Conservation (phyloP, 805 yeast genomes). For the Diddensiella santjacobensis region DNA sequence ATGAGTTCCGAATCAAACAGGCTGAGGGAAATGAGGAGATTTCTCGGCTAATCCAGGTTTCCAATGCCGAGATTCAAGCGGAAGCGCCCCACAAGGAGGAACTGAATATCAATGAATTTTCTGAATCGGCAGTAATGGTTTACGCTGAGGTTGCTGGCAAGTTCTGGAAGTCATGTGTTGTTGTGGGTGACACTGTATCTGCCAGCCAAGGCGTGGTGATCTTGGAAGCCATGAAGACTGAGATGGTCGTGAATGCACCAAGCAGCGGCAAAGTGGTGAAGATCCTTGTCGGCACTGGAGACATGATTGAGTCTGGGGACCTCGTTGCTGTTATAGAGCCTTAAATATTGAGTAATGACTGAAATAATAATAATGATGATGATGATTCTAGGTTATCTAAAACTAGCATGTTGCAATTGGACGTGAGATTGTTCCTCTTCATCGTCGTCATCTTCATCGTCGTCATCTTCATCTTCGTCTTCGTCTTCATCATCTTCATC, state of each 20-base stretch:
- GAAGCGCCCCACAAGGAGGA: conserved; percentile 41
- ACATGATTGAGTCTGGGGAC: conserved; percentile 96
- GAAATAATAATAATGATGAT: conserved; percentile 1
- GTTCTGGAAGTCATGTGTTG: conserved; percentile 85
- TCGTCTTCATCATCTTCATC: conserved; percentile 17
- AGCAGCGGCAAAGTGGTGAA: conserved; percentile 33
- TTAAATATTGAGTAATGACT: conserved; percentile 1
- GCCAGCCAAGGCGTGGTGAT: conserved; percentile 79
- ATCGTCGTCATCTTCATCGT: conserved; percentile 15
- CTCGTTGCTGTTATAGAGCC: conserved; percentile 75
- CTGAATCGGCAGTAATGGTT: conserved; percentile 77
- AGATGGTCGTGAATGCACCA: conserved; percentile 81
- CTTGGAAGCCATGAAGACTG: conserved; percentile 98
- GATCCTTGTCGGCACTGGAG: conserved; percentile 73
- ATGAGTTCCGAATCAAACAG: conserved; percentile 57
- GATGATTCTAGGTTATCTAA: background rate
- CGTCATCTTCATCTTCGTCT: conserved; percentile 18
- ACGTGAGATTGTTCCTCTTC: background rate
- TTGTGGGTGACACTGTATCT: conserved; percentile 69
- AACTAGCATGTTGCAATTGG: background rate
- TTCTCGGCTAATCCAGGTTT: conserved; percentile 72
- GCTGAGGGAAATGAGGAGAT: conserved; percentile 86
- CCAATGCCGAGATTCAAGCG: conserved; percentile 68
- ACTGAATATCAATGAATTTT: conserved; percentile 51
- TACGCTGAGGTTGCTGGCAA: conserved; percentile 97